Evolutionary conservation across 805 yeast species (phyloP).

Genomic region (Spathaspora hagerdaliae): DNA sequence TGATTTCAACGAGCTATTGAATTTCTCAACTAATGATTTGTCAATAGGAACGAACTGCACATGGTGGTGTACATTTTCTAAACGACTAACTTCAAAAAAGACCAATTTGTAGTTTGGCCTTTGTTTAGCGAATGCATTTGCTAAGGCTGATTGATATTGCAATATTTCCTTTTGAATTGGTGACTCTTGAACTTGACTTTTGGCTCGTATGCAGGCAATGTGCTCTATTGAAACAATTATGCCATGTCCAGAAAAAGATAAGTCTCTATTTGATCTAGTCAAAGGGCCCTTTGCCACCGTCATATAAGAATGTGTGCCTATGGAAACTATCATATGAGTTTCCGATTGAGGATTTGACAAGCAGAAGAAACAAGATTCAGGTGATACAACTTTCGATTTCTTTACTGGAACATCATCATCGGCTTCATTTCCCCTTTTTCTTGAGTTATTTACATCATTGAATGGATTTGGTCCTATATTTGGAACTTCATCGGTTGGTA

Average conservation of each 20-base stretch:
- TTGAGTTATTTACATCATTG: background rate
- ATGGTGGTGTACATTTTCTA: slow-evolving; percentile 68
- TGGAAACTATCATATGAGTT: slow-evolving; percentile 74
- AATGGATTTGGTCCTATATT: slow-evolving; percentile 24
- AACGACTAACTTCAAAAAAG: slow-evolving; percentile 66
- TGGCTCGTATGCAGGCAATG: slow-evolving; percentile 35
- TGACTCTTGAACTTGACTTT: slow-evolving; percentile 23
- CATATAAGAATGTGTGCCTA: slow-evolving; percentile 62
- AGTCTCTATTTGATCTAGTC: slow-evolving; percentile 43
- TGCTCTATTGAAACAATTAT: slow-evolving; percentile 78
- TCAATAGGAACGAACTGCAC: slow-evolving; percentile 74
- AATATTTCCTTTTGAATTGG: slow-evolving; percentile 39
- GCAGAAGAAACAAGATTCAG: slow-evolving; percentile 75
- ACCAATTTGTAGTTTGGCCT: slow-evolving; percentile 47
- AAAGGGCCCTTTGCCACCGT: slow-evolving; percentile 88
- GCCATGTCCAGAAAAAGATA: slow-evolving; percentile 75
- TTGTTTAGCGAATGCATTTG: slow-evolving; percentile 40
- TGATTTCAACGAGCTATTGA: slow-evolving; percentile 44
- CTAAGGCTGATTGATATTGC: slow-evolving; percentile 45
- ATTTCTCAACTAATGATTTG: slow-evolving; percentile 34
- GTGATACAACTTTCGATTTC: slow-evolving; percentile 43
- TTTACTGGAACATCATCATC: background rate
- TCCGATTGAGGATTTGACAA: slow-evolving; percentile 74
- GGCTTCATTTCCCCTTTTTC: slow-evolving; percentile 6
- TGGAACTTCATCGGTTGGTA: slow-evolving; percentile 6